These are phyloP conservation scores for Vicia sativa DNA, from an alignment of 306 rosid species.

Conservation along the genomic window DNA sequence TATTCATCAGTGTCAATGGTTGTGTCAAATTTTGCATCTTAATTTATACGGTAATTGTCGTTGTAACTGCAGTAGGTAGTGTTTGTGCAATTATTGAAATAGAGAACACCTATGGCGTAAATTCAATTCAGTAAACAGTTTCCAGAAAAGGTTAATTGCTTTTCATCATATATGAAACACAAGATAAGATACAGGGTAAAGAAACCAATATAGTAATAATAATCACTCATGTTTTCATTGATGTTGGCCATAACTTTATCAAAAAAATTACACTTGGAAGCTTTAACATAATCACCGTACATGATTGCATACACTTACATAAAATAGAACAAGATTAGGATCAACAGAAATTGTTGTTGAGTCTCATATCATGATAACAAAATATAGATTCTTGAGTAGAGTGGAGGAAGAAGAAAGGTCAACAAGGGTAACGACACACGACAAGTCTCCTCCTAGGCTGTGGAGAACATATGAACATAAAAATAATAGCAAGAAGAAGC, in stretches of 20 bases:
- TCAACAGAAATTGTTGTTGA: background rate
- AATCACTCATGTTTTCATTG: background rate
- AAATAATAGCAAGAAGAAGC: conserved; percentile 38
- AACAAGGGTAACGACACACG: conserved; percentile 38
- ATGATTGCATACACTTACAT: background rate
- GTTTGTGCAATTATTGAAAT: background rate
- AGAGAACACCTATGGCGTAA: background rate
- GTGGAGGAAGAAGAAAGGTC: background rate
- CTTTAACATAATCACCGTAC: background rate
- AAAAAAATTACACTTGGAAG: background rate
- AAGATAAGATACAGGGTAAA: background rate
- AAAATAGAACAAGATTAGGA: background rate
- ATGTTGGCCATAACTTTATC: background rate
- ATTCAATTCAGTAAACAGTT: background rate
- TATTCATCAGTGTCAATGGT: conserved; percentile 13
- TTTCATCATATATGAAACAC: conserved; percentile 1
- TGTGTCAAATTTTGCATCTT: conserved; percentile 24
- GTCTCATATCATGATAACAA: background rate
- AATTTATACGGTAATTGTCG: background rate
- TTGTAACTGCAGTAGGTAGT: background rate
- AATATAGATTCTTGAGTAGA: background rate
- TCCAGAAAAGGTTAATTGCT: background rate
- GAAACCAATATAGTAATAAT: background rate
- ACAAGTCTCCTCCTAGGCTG: conserved; percentile 44
- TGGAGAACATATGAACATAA: conserved; percentile 35